Percentiles rank a stretch among this genome's conserved stretches.
Evolutionary conservation across 2,329 filamentous ascomycete genomes (phyloP).

Genomic region (Emergomyces orientalis): DNA sequence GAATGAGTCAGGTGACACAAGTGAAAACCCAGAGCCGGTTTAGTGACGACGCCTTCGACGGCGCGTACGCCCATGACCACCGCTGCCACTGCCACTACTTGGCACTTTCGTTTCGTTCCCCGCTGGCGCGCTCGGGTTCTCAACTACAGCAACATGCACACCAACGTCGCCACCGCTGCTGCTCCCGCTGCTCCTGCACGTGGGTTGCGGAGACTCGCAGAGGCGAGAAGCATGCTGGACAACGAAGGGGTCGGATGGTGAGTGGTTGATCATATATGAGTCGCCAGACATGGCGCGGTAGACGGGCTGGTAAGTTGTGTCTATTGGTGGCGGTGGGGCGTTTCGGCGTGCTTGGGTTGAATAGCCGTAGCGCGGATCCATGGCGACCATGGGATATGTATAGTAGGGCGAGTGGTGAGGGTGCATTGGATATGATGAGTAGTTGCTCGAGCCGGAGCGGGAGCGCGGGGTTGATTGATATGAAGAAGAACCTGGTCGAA

Average conservation of each 20-base stretch:
- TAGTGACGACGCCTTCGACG: conserved; percentile 1
- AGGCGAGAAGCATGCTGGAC: conserved; percentile 1
- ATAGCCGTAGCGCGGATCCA: conserved; percentile 26
- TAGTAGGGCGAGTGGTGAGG: conserved; percentile 25
- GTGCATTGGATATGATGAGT: conserved; percentile 26
- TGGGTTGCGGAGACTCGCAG: conserved; percentile 9
- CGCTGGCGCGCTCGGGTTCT: conserved; percentile 14
- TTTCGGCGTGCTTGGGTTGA: conserved; percentile 7
- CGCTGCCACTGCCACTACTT: neutral
- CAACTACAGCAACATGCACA: neutral
- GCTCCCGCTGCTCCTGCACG: conserved; percentile 9
- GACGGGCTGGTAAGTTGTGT: conserved; percentile 19
- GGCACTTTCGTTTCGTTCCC: conserved; percentile 17
- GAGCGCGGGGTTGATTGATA: conserved; percentile 29
- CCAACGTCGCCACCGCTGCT: conserved; percentile 13
- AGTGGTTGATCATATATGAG: conserved; percentile 13
- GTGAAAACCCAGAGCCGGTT: neutral
- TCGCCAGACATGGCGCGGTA: conserved; percentile 18
- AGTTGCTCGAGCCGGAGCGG: conserved; percentile 28
- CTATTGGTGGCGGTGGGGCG: conserved; percentile 9
- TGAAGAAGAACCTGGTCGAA: conserved; percentile 31
- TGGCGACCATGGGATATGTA: conserved; percentile 22
- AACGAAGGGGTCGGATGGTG: conserved; percentile 14
- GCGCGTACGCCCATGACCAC: neutral
- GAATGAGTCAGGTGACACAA: neutral